phyloP scores from a whole-genome alignment of 2,329 filamentous ascomycete genomes.

The Ceratocystis cacaofunesta region DNA sequence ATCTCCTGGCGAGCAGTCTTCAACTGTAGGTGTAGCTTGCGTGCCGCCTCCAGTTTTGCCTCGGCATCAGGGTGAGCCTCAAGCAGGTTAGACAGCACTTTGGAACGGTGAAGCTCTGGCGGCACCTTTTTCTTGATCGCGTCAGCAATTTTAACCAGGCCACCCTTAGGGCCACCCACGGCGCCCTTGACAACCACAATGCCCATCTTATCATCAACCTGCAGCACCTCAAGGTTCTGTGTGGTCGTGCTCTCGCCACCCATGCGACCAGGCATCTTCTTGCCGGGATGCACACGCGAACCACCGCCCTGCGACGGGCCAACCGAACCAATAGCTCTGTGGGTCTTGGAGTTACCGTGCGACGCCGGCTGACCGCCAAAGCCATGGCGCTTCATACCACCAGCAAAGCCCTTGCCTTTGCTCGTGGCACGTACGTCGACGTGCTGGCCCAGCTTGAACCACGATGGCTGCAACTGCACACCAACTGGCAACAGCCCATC shows the following conservation, averaged over 20 bases:
- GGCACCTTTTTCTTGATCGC: constrained; percentile 66
- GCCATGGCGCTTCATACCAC: constrained; percentile 94
- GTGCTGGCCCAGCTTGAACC: constrained; percentile 82
- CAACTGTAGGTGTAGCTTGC: constrained; percentile 37
- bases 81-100: constrained; percentile 9
- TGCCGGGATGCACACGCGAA: constrained; percentile 82
- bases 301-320: constrained; percentile 85
- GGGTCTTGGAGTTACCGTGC: constrained; percentile 90
- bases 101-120: constrained; percentile 27
- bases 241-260: constrained; percentile 76
- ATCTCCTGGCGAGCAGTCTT: constrained; percentile 32
- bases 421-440: constrained; percentile 70
- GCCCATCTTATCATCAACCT: constrained; percentile 74
- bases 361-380: constrained; percentile 78
- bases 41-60: constrained; percentile 33
- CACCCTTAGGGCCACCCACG: constrained; percentile 77
- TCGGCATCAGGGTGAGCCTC: constrained; percentile 35
- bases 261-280: constrained; percentile 97
- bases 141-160: constrained; percentile 73
- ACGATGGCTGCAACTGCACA: constrained; percentile 61
- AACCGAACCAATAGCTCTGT: constrained; percentile 79
- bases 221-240: constrained; percentile 79
- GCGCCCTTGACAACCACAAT: constrained; percentile 77
- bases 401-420: constrained; percentile 83
- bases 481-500: constrained; percentile 64